Base-by-base conservation (phyloP, 2,329 filamentous ascomycete species). In the Stemphylium lycopersici region DNA sequence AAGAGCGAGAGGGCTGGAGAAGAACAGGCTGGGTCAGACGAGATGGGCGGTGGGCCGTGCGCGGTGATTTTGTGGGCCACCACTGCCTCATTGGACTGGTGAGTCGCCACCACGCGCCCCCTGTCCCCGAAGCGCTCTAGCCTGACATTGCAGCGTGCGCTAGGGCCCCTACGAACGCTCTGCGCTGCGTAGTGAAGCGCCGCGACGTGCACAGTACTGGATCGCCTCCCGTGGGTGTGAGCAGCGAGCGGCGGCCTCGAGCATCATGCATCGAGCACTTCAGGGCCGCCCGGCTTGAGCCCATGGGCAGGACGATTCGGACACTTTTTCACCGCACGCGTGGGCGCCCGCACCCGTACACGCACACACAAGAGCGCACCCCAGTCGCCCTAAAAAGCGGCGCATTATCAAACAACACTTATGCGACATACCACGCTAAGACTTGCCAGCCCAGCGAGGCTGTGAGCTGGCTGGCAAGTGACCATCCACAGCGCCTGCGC, bases 401-500 rank as follows among this genome's bases (percentile, higher is more conserved):
- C 59, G 58, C 62, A 63, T 57, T 55, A 55, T 61, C 61, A 68
- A 68, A 68, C 64, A 54, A 55, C 54, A 53, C 62, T 62, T 61
- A 60, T 66, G 58, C 65, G 61, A 57, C 52, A 50, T 55, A 51
- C 48, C 41, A 63, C 65, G 65, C 66, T 66, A 67, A 52, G 31
- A 55, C 34, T 38, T 59, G 60, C 50, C 62, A 55, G 62, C 59
- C 63, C 62, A 68, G 47, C 58, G 60, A 61, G 61, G 62, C 58
- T 52, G 54, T 58, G 58, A 59, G 52, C 55, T 60, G 58, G 62
- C 54, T 44, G 46, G 55, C 55, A 56, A 56, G 55, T 68, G 61
- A 66, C 59, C 63, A 61, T 61, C 43, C 52, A 48, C 49, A 39
- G 26, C 41, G 51, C 44, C 52, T 38, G 42, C 52, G 56, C 61